Evolutionary conservation across 2,329 filamentous ascomycete genomes (phyloP).

Genomic region (Verticillium tricorpus): DNA sequence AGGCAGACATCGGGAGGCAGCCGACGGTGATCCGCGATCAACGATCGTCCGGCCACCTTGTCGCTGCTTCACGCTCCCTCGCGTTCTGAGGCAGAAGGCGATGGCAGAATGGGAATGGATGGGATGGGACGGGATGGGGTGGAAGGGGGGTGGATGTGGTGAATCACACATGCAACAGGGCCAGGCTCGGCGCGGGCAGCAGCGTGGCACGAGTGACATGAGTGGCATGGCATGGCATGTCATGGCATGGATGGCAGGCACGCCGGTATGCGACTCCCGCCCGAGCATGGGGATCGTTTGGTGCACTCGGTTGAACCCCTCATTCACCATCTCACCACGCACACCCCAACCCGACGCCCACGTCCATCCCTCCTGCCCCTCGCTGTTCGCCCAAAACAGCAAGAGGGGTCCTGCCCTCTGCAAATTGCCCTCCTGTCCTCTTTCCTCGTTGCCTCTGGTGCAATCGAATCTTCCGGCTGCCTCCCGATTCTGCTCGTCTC

Average conservation of each 20-base stretch:
- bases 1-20: not conserved
- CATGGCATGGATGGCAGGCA: not conserved
- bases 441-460: not conserved
- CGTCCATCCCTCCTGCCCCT: not conserved
- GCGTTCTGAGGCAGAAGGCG: not conserved
- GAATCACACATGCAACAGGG: not conserved
- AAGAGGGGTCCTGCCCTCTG: not conserved
- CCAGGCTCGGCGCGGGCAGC: not conserved
- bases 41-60: not conserved
- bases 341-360: not conserved
- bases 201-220: not conserved
- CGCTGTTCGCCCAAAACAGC: not conserved
- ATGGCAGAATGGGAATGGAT: not conserved
- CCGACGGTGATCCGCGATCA: not conserved
- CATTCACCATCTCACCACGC: not conserved
- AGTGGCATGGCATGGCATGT: not conserved
- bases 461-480: not conserved
- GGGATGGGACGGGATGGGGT: not conserved
- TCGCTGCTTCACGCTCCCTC: not conserved
- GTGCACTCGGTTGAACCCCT: not conserved
- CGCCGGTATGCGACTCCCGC: not conserved
- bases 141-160: not conserved
- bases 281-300: not conserved
- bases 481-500: not conserved
- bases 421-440: slow-evolving; percentile 3